Base-by-base conservation (phyloP, 148 eudicot species). In the Chenopodium suecicum region DNA sequence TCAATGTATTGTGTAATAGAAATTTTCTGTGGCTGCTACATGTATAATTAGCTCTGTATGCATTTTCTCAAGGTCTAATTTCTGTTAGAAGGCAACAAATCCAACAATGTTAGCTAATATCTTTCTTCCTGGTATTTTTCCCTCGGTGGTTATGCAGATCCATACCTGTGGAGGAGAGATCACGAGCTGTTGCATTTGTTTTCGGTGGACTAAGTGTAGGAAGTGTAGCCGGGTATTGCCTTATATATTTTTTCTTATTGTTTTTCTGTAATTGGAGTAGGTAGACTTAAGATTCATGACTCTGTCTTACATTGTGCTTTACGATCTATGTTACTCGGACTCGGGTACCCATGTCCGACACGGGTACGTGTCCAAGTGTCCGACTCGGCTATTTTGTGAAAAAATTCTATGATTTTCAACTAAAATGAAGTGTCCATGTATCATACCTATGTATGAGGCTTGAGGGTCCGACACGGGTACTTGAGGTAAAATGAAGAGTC, bases 161-260 rank as follows among this genome's bases (percentile, higher is more conserved):
- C 77, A 90, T 97, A 88, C 98, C 99, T 65, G 75, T 94, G 88
- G 87, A 90, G 87, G 99, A 97, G 88, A 95, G 99, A 17, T 97
- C 99, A 82, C 85, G 99, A 63, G 98, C 99, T 72, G 99, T 97
- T 79, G 88, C 97, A 78, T 94, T 97, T 90, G 98, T 94, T 81
- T 97, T 97, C 86, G 99, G 98, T 84, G 99, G 99, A 78, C 84
- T 97, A 80, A 94, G 99, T 91, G 94, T 91, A 62, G 99, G 99
- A 83, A 97, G 99, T 74, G 99, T 97, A 52, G 54, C 87, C 27
- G 99, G 99, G 99, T 97, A 96, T 83, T 88, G 80, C 70, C 56
- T 77, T 73, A 64, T 37, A 3, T 29, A 4, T 48, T 52, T 7
- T 27, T n/a, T 29, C 1, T 77, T 44, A 66, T 27, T 23, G 3